A percentile compares a stretch with the other conserved stretches of the same genome.
Evolutionary conservation across 225 moss, liverwort and hornwort genomes (phyloP).

Genomic region (Bryum argenteum): DNA sequence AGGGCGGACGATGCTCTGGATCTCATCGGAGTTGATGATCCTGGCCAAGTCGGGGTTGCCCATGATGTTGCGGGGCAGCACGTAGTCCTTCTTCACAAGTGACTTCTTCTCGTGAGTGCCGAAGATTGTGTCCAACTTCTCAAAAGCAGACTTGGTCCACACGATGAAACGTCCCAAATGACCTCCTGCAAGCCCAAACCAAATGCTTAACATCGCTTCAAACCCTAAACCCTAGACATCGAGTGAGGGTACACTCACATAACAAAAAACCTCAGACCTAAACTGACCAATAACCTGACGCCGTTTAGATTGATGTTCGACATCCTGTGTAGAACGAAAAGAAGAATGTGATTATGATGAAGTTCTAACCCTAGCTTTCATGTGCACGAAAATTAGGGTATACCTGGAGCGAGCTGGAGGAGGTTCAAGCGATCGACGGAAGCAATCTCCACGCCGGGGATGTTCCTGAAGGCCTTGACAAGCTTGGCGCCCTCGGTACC

Average conservation of each 20-base stretch:
- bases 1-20: conserved; percentile 73
- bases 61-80: conserved; percentile 66
- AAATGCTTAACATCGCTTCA: not conserved
- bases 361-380: not conserved
- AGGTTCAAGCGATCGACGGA: conserved; percentile 73
- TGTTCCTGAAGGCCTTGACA: conserved; percentile 82
- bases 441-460: conserved; percentile 75
- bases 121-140: conserved; percentile 73
- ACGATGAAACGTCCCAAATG: conserved; percentile 74
- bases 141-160: conserved; percentile 79
- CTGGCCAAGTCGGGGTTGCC: conserved; percentile 64
- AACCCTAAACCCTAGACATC: conserved; percentile 3
- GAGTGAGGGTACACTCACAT: too few species aligned
- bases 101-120: conserved; percentile 66
- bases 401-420: conserved; percentile 69
- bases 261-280: too few species aligned
- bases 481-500: conserved; percentile 85
- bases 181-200: conserved; percentile 36
- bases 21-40: conserved; percentile 80
- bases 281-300: too few species aligned
- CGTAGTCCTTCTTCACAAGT: conserved; percentile 60
- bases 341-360: not conserved
- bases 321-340: too few species aligned
- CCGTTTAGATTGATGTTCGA: too few species aligned
- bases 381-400: not conserved